Evolutionary conservation across 768 basidiomycete species (phyloP).

Genomic region (Guyanaporus albipodus): DNA sequence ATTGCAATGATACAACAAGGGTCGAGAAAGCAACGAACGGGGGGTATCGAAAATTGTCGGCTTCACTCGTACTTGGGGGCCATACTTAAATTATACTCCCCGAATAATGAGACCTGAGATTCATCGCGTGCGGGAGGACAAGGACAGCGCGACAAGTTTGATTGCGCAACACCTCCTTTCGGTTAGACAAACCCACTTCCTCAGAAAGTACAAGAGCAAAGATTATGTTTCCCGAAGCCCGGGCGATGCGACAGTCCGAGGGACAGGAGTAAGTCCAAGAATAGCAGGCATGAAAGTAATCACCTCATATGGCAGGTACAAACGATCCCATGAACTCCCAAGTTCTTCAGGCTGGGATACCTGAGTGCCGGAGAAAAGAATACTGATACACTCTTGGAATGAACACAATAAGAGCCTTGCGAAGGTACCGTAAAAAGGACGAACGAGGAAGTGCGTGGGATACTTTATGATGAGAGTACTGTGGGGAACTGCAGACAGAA

Average conservation of each 20-base stretch:
- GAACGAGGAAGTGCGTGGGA: constrained; percentile 4
- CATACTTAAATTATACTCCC: constrained; percentile 14
- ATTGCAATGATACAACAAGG: constrained; percentile 14
- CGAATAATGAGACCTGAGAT: background rate
- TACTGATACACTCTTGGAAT: constrained; percentile 18
- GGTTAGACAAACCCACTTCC: constrained; percentile 21
- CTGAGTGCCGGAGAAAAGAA: background rate
- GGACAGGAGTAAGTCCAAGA: constrained; percentile 19
- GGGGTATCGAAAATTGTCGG: constrained; percentile 12
- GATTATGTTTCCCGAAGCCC: no score
- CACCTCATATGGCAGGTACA: constrained; percentile 26
- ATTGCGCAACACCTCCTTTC: background rate
- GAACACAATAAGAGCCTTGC: constrained; percentile 4
- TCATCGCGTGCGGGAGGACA: constrained; percentile 15
- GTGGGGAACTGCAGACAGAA: background rate
- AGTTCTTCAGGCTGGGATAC: background rate
- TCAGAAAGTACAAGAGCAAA: no score
- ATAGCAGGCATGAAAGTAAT: constrained; percentile 27
- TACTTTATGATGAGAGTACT: background rate
- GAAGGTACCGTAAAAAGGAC: constrained; percentile 8
- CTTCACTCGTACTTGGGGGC: background rate
- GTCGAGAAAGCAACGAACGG: constrained; percentile 8
- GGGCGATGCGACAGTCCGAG: background rate
- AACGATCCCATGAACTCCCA: constrained; percentile 4
- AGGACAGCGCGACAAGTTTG: constrained; percentile 5